A percentile compares a stretch with the other conserved stretches of the same genome.
Evolutionary conservation across 176 grass and related monocot genomes (phyloP).

Genomic region (Alopecurus myosuroides): DNA sequence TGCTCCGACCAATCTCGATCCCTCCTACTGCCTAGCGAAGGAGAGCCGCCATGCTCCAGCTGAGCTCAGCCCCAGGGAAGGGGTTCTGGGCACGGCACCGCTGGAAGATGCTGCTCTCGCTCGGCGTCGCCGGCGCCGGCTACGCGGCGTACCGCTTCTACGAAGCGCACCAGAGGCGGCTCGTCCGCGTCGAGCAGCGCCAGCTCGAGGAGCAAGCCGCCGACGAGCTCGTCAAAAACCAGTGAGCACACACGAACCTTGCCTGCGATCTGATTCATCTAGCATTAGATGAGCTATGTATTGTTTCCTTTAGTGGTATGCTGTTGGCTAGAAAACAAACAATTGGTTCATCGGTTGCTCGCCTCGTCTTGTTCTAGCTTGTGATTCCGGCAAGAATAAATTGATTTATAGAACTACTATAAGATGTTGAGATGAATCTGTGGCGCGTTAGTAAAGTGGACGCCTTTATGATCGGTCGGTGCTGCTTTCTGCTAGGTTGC

Average conservation of each 20-base stretch:
- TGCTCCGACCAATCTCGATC: background rate
- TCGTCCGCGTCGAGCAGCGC: constrained; percentile 40
- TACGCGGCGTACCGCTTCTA: constrained; percentile 49
- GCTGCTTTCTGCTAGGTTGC: no score
- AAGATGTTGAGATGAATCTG: no score
- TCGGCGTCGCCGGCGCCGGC: constrained; percentile 31
- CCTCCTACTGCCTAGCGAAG: background rate
- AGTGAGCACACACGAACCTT: no score
- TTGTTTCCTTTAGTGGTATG: background rate
- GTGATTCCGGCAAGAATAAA: no score
- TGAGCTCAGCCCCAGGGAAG: constrained; percentile 16
- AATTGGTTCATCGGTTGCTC: no score
- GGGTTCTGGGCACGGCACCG: constrained; percentile 46
- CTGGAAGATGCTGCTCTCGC: constrained; percentile 42
- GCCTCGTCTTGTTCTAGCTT: no score
- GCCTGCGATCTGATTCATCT: background rate
- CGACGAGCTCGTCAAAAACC: constrained; percentile 39
- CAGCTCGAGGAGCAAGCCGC: constrained; percentile 30
- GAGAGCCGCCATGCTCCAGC: background rate
- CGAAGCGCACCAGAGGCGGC: constrained; percentile 27
- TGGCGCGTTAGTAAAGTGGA: no score
- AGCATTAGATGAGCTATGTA: background rate
- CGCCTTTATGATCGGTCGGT: no score
- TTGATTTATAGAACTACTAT: no score
- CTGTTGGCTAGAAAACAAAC: no score